Base-by-base conservation (phyloP, 306 rosid genomes). In the Casuarina cunninghamiana region DNA sequence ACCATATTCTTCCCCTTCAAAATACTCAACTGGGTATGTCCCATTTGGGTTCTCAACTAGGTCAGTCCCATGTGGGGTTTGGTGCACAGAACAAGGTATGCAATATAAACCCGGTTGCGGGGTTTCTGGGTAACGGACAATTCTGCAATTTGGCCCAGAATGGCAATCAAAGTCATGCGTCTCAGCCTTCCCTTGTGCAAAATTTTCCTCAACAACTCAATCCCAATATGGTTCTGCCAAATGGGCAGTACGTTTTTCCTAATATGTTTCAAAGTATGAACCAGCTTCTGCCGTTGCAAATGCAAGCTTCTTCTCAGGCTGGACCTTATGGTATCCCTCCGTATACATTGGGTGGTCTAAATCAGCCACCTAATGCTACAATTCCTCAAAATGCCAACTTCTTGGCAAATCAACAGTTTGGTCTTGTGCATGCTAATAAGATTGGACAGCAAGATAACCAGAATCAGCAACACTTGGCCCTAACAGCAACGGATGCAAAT, bases 181-280 rank as follows among this genome's bases (percentile, higher is more conserved):
- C 90, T 71, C 91, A 75, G 50, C 53, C 78, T 43, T 84, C 82
- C 44, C 86, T 88, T 17, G 93, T 87, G 16, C 89, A 86, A 44
- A 79, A 77, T 72, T 83, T 92, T 53, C 13, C 83, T 72, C 93
- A 90, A 69, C 96, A 87, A 69, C 85, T 91, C 76, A 84, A 79
- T 76, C 70, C 82, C 80, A 87, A 77, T 75, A 84, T 83, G 86
- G 89, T 86, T 55, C 77, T 91, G 78, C 83, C 82, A n/a, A 89
- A 87, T 84, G 97, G 87, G 11, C 97, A 95, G n/a, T 91, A 87
- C 46, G 75, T 83, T 81, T 72, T 82, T 15, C 89, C 90, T 2
- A 82, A 74, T 77, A 74, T 80, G 51, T 63, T 86, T 82, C 98
- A 86, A 75, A 90, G 87, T 73, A 84, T 84, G 90, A 93, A 88